Evolutionary conservation across 192 early-diverging fungal genomes (phyloP), one percentile per base, ranked within the genome.

Genomic region (Rhizophagus prolifer): DNA sequence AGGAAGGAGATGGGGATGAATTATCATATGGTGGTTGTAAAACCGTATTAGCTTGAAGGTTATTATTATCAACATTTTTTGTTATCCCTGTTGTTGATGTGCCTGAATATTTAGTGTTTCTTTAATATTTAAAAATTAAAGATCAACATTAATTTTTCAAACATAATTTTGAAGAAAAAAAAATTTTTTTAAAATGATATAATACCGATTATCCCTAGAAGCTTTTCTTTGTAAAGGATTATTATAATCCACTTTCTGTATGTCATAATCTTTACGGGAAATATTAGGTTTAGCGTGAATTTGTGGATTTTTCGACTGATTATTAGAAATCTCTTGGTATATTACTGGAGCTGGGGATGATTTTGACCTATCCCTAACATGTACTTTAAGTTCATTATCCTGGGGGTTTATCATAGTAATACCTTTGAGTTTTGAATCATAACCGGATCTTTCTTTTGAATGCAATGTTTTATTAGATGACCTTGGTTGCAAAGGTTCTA

Each of bases 401-500:
- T 4, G 70, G 9, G 69, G 36, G 59, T 72, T 67, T 26, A 12
- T 54, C 47, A 44, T 50, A 21, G 47, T n/a, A 34, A n/a, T 44
- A 34, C n/a, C n/a, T 74, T 74, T 44, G 41, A 44, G 41, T 44
- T 44, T 74, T 14, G 16, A 21, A 50, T 58, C 64, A 46, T 58
- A 16, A 9, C n/a, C 12, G 46, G 60, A 23, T 58, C 54, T 76
- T 36, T 65, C 44, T 58, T 62, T 69, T 69, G 72, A 78, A 50
- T 14, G 16, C 3, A 16, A n/a, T 23, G 38, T 36, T 44, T 8
- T 31, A 30, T 3, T 23, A 12, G 77, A 79, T 7, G 79, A 69
- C 16, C 60, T 62, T 41, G 83, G 79, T 64, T 68, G 78, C 50
- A 54, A 21, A 16, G 72, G 83, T 9, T 59, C 44, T 9, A 81